Evolutionary conservation across 2,329 filamentous ascomycete species (phyloP).

Genomic region (Phialemoniopsis sp.): DNA sequence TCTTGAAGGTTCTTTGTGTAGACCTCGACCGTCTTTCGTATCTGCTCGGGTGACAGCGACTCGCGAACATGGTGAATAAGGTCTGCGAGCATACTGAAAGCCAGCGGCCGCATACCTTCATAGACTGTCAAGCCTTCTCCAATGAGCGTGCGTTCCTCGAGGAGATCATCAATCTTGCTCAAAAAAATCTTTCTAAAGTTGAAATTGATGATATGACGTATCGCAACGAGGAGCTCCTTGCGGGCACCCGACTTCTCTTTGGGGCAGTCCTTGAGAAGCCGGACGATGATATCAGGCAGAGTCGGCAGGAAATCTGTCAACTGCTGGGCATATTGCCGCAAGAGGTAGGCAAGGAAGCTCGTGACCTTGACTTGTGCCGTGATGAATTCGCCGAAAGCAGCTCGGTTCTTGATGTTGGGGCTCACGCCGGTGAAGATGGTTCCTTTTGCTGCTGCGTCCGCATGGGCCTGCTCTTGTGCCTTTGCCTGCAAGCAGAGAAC

Average conservation of each 20-base stretch:
- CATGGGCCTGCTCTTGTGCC: constrained; percentile 88
- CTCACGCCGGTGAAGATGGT: constrained; percentile 91
- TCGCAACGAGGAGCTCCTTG: constrained; percentile 93
- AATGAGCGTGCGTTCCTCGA: constrained; percentile 91
- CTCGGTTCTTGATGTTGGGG: constrained; percentile 86
- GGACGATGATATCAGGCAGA: constrained; percentile 84
- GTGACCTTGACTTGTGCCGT: constrained; percentile 98
- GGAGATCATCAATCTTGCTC: constrained; percentile 86
- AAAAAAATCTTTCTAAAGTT: constrained; percentile 96
- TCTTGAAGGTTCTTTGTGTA: constrained; percentile 96
- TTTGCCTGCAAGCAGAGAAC: constrained; percentile 86
- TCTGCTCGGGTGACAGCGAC: constrained; percentile 82
- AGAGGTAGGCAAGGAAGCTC: constrained; percentile 93
- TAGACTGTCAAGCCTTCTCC: constrained; percentile 96
- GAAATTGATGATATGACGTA: constrained; percentile 98
- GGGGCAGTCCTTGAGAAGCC: constrained; percentile 88
- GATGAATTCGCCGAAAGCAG: constrained; percentile 95
- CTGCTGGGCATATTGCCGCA: constrained; percentile 83
- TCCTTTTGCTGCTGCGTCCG: constrained; percentile 73
- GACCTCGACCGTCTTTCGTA: constrained; percentile 91
- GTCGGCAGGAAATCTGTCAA: constrained; percentile 82
- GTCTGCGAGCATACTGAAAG: constrained; percentile 98
- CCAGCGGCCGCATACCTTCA: constrained; percentile 90
- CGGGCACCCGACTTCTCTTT: constrained; percentile 89
- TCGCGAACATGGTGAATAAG: constrained; percentile 96